Conservation (phyloP, 257 asterid genomes). For the Jacaranda copaia region DNA sequence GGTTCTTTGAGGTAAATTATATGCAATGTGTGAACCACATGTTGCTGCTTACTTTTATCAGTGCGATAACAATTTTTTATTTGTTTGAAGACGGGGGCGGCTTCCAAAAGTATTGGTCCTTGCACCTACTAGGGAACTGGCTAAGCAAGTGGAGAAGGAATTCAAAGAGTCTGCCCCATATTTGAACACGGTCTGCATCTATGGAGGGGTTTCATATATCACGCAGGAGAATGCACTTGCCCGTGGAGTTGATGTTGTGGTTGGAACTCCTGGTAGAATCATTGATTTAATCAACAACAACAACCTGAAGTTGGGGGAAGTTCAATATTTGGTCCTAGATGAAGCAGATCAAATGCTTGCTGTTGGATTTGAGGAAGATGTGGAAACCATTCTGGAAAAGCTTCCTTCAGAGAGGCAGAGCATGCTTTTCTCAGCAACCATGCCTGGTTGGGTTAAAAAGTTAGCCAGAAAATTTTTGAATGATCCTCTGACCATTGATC, state of each 20-base stretch:
- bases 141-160: slow-evolving; percentile 96
- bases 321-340: slow-evolving; percentile 89
- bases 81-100: slow-evolving; percentile 68
- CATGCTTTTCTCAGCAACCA: slow-evolving; percentile 99
- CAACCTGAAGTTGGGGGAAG: slow-evolving; percentile 80
- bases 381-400: slow-evolving; percentile 73
- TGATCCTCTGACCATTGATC: slow-evolving; percentile 87
- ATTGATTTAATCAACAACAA: slow-evolving; percentile 80
- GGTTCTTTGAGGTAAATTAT: slow-evolving; percentile 64
- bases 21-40: neutral
- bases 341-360: slow-evolving; percentile 99
- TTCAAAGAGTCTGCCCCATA: slow-evolving; percentile 84
- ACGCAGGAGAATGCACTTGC: slow-evolving; percentile 81
- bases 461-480: slow-evolving; percentile 77
- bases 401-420: slow-evolving; percentile 88
- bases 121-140: slow-evolving; percentile 98
- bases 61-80: slow-evolving; percentile 29
- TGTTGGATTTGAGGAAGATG: slow-evolving; percentile 98
- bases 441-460: slow-evolving; percentile 97
- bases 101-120: slow-evolving; percentile 89
- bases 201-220: slow-evolving; percentile 88
- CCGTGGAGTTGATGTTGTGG: slow-evolving; percentile 93
- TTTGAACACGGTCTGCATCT: slow-evolving; percentile 66
- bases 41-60: slow-evolving; percentile 17
- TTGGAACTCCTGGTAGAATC: slow-evolving; percentile 98